Evolutionary conservation across 495 filamentous ascomycete species (phyloP), one percentile per base, ranked within the genome.

Genomic region (Penicillium angulare): DNA sequence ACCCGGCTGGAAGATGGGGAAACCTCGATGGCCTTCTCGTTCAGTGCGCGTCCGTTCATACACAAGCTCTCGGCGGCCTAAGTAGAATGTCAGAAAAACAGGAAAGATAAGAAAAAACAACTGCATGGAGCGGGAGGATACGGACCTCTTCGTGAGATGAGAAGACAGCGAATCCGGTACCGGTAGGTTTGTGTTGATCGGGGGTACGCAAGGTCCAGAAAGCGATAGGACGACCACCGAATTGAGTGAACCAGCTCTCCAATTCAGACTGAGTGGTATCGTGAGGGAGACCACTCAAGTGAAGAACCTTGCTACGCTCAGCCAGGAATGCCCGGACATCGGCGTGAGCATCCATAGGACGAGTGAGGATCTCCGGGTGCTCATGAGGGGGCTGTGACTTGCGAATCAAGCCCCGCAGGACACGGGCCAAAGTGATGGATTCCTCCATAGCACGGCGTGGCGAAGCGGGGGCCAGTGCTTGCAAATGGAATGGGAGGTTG

Each of bases 221-320:
- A 17, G 92, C 92, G 75, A 97, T 97, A n/a, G 93, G 93, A 15
- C 93, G 88, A 35, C 93, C 93, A 48, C 93, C 92, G 61, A 95
- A 98, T 65, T 98, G 93, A 20, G 93, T 98, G 68, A 97, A 98
- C 93, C 93, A 98, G 68, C 90, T 96, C 74, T 97, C 93, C 27
- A 98, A 77, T 70, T 97, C 93, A 13, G 91, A 96, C 72, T 98
- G 93, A 2, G 93, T 98, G 21, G 93, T 98, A 62, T 98, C 93
- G 64, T 98, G 93, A 33, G 93, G 93, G 41, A 98, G 79, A 31
- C 93, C 93, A 57, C 89, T 95, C 82, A 98, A 89, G 70, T 98
- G 93, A 52, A 98, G 81, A 12, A 97, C 90, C 76, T 98, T 98
- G 77, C 91, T 96, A 43, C 92, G 83, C 68, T 98, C 93, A 3